phyloP scores from a whole-genome alignment of 1,139 yeast species.

The Eremothecium coryli region DNA sequence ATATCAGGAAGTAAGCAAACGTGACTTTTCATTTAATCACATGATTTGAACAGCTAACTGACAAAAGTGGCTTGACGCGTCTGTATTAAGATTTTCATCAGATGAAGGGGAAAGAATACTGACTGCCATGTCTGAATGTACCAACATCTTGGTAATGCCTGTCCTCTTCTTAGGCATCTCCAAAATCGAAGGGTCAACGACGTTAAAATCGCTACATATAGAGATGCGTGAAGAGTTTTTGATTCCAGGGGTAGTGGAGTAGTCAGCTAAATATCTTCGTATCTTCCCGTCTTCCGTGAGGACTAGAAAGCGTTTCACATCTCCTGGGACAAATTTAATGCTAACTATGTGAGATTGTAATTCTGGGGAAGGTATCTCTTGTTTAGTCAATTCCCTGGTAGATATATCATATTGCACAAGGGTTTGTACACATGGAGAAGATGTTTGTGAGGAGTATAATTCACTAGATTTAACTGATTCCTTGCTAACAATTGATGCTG shows the following conservation, averaged over 20 bases:
- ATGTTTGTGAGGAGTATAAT: background rate
- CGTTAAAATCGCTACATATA: background rate
- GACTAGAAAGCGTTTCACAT: conserved; percentile 2
- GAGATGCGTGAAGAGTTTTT: conserved; percentile 2
- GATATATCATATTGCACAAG: conserved; percentile 2
- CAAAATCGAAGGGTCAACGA: conserved; percentile 1
- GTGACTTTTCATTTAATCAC: background rate
- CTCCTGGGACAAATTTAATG: conserved; percentile 5
- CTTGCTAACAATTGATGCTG: background rate
- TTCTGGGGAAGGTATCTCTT: conserved; percentile 1
- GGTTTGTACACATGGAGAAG: background rate
- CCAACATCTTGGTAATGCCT: background rate
- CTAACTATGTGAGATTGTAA: conserved; percentile 1
- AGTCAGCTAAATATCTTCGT: conserved; percentile 1
- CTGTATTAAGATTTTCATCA: background rate
- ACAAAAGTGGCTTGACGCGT: background rate
- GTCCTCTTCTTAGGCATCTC: conserved; percentile 1
- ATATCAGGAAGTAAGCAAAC: no score
- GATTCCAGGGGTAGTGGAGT: background rate
- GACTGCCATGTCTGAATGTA: conserved; percentile 5
- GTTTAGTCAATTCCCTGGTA: conserved; percentile 4
- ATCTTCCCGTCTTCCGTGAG: conserved; percentile 4
- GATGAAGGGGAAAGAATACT: background rate
- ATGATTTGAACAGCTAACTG: conserved; percentile 2
- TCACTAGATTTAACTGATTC: background rate